A percentile compares a stretch with the other conserved stretches of the same genome.
Evolutionary conservation across 768 basidiomycete genomes (phyloP).

Genomic region (Mycena latifolia): DNA sequence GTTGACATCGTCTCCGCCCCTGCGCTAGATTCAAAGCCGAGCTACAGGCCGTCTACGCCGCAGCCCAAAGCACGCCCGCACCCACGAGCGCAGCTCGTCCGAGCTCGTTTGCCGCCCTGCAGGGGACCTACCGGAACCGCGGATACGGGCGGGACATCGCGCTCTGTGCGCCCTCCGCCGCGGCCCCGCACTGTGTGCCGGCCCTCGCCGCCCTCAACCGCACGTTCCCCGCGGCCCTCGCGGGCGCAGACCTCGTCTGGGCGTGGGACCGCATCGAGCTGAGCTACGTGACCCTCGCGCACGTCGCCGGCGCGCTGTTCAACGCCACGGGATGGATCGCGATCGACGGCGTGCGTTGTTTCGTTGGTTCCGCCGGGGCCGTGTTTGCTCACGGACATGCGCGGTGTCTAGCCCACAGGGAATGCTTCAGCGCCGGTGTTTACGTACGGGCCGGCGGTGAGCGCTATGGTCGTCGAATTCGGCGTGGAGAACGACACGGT

Average conservation of each 20-base stretch:
- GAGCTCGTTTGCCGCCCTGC: neutral
- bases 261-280: neutral
- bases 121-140: neutral
- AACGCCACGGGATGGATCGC: neutral
- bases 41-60: neutral
- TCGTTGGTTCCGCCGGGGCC: no score
- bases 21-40: no score
- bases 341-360: neutral
- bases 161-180: neutral
- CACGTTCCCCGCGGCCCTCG: neutral
- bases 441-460: neutral
- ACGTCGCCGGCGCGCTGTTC: neutral
- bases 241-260: neutral
- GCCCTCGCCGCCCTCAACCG: neutral
- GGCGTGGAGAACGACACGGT: neutral
- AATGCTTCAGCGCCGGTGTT: neutral
- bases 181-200: neutral
- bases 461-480: conserved; percentile 2
- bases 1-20: no score
- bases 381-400: neutral
- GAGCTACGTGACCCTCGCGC: neutral
- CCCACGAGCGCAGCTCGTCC: neutral
- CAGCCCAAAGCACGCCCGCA: neutral
- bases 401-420: neutral
- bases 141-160: neutral